Conservation (phyloP, 2,329 filamentous ascomycete species). For the Aureobasidium sp. region DNA sequence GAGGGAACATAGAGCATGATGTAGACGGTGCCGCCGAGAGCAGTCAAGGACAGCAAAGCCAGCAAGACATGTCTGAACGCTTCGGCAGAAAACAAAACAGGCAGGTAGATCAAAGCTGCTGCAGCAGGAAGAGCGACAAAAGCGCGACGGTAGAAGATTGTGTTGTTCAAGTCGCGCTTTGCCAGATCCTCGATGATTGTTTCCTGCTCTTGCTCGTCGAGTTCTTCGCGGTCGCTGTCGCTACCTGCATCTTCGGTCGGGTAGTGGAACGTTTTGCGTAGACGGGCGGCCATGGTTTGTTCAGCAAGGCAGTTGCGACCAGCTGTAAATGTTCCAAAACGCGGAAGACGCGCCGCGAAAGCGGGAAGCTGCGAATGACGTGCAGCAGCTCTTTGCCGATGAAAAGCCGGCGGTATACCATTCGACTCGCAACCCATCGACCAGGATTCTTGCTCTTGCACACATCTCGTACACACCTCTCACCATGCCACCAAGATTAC, state of each 20-base stretch:
- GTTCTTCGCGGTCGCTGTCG: constrained; percentile 50
- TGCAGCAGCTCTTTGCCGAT: background rate
- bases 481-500: constrained; percentile 14
- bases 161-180: constrained; percentile 43
- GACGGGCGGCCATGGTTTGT: constrained; percentile 48
- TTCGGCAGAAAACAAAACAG: constrained; percentile 38
- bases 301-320: background rate
- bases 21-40: constrained; percentile 56
- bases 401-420: constrained; percentile 4
- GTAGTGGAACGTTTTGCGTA: constrained; percentile 74
- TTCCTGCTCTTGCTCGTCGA: constrained; percentile 75
- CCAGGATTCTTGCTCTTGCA: background rate
- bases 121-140: constrained; percentile 57
- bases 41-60: constrained; percentile 54
- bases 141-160: constrained; percentile 30
- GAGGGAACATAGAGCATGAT: constrained; percentile 52
- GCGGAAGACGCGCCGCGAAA: constrained; percentile 2
- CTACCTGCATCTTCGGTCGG: constrained; percentile 53
- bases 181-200: constrained; percentile 51
- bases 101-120: constrained; percentile 50
- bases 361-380: background rate
- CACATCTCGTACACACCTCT: background rate
- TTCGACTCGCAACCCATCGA: background rate
- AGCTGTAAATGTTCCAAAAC: background rate
- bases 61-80: constrained; percentile 36